Evolutionary conservation across 2,329 filamentous ascomycete genomes (phyloP), one percentile per base, ranked within the genome.

Genomic region (Gnomoniopsis smithogilvyi): DNA sequence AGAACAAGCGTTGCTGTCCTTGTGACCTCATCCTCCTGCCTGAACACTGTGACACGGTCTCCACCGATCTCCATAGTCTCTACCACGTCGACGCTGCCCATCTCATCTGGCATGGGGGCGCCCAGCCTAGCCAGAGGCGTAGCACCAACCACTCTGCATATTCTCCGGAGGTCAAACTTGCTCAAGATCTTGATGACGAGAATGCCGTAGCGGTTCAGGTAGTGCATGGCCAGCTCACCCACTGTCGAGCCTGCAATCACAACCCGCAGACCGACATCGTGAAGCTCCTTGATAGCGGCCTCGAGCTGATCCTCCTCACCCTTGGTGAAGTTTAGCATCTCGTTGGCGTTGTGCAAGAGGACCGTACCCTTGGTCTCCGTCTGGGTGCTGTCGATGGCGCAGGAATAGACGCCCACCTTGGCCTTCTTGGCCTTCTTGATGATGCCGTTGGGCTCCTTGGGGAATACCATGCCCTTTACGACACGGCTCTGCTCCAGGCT

Each of bases 311-410:
- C 78, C 79, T 99, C 95, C 79, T 99, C 95, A 63, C 95, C 96
- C 80, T 93, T 96, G 69, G 92, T 96, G 78, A 98, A 99, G 73
- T 98, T 90, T 72, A 98, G 84, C 91, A 99, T 98, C 78, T 99
- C 95, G 80, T 98, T 90, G 61, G 94, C 94, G 72, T 96, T 99
- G 78, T 99, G 92, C 68, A 99, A 78, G 54, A 99, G 83, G 48
- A 99, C 95, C 12, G 95, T 99, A 52, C 96, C 96, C 83, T 99
- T 99, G 69, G 95, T 99, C 80, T 99, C 95, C 45, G 96, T 99
- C 79, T 97, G 93, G 70, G 89, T 92, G 73, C 84, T 92, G 74
- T 99, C 95, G 74, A 99, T 92, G 43, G 95, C 89, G 78, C 95
- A 99, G 66, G 92, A 95, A 82, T 90, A 99, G 60, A 99, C 94